Evolutionary conservation across 108 stramenopile species (phyloP).

Genomic region (Fragilaria radians): DNA sequence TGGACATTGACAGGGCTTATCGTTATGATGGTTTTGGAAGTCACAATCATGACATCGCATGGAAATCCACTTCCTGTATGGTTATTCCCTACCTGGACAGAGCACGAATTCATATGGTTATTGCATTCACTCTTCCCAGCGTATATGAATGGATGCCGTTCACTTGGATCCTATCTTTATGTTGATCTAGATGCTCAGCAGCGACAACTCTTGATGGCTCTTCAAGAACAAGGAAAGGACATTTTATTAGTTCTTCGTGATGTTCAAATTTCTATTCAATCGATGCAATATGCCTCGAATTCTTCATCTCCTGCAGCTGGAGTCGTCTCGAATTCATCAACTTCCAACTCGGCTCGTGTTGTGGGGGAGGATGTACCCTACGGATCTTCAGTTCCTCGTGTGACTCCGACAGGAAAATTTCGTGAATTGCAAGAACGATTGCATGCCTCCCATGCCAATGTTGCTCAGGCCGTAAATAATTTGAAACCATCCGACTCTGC

Average conservation of each 20-base stretch:
- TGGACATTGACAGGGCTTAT: conserved; percentile 93
- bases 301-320: too few relatives aligned
- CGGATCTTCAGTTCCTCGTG: conserved; percentile 22
- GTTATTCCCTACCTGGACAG: conserved; percentile 85
- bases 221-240: conserved; percentile 93
- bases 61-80: conserved; percentile 84
- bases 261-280: conserved; percentile 87
- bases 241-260: conserved; percentile 89
- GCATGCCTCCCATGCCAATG: conserved; percentile 65
- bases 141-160: conserved; percentile 97
- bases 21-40: conserved; percentile 90
- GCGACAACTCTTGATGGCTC: conserved; percentile 76
- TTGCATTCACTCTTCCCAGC: conserved; percentile 95
- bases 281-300: conserved; percentile 55
- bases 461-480: conserved; percentile 72
- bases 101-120: conserved; percentile 85
- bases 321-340: too few relatives aligned
- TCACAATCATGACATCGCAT: conserved; percentile 81
- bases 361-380: conserved; percentile 21
- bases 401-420: conserved; percentile 85
- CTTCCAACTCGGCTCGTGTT: too few relatives aligned
- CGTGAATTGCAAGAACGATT: conserved; percentile 79
- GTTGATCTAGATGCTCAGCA: conserved; percentile 92
- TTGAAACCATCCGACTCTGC: conserved; percentile 65
- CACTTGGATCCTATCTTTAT: conserved; percentile 84